These are phyloP conservation scores for Puccinia polysora DNA, from an alignment of 1,284 basidiomycete genomes.

Conservation along the genomic window DNA sequence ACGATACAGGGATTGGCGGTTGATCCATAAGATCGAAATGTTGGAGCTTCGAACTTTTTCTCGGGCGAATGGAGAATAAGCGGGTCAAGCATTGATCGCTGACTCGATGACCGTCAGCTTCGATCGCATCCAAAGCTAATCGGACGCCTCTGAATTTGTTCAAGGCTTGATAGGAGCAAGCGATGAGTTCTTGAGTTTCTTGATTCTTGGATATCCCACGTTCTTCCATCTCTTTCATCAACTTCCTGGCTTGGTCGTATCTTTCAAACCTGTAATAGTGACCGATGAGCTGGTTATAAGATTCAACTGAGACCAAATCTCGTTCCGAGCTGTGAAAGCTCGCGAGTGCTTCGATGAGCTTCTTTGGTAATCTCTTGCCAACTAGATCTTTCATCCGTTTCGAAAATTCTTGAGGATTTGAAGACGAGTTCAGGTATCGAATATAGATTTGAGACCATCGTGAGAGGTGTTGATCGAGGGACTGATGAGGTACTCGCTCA, in stretches of 20 bases:
- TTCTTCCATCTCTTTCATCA: slow-evolving; percentile 38
- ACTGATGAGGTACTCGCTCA: too few relatives aligned
- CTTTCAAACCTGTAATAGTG: slow-evolving; percentile 21
- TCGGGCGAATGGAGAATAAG: slow-evolving; percentile 31
- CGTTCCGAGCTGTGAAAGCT: slow-evolving; percentile 3
- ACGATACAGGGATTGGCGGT: background rate
- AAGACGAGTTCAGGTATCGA: slow-evolving; percentile 25
- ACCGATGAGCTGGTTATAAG: slow-evolving; percentile 37
- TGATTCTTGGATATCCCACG: slow-evolving; percentile 18
- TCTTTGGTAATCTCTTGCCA: slow-evolving; percentile 19
- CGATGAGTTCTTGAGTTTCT: slow-evolving; percentile 24
- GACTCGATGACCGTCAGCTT: slow-evolving; percentile 3
- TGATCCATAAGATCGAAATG: slow-evolving; percentile 40
- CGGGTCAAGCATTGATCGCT: slow-evolving; percentile 18
- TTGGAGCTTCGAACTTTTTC: slow-evolving; percentile 14
- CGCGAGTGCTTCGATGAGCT: background rate
- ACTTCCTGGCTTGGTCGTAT: slow-evolving; percentile 27
- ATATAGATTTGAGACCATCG: slow-evolving; percentile 28
- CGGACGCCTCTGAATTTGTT: slow-evolving; percentile 29
- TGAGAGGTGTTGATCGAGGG: background rate
- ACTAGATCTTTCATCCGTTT: slow-evolving; percentile 26
- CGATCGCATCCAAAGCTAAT: slow-evolving; percentile 14
- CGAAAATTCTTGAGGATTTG: slow-evolving; percentile 25
- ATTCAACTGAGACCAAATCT: slow-evolving; percentile 18
- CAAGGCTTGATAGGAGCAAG: slow-evolving; percentile 28